Base-by-base conservation (phyloP, 2,329 filamentous ascomycete genomes). In the Fusarium neocosmosporiellum region DNA sequence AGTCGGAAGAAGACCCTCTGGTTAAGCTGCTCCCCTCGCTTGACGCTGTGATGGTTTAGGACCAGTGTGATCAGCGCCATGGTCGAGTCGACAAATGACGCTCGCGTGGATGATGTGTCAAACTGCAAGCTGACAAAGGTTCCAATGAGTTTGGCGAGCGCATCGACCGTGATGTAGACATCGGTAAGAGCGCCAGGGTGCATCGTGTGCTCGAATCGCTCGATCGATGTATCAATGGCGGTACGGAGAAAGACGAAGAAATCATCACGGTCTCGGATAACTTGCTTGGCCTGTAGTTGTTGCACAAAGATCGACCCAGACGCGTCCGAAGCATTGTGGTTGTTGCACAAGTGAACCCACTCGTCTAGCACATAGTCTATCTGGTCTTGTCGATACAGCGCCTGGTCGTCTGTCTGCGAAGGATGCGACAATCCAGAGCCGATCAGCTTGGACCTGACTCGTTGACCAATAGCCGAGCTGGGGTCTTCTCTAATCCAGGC, bases 321-420 rank as follows among this genome's bases (percentile, higher is more conserved):
- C 78, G 92, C 93, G 70, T 94, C 92, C 5, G 92, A 91, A 5
- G 92, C 90, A 74, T 92, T 90, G n/a, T 91, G 88, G 76, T 94
- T 94, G 81, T 93, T 93, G 83, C 88, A 92, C 9, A 98, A 88
- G 67, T 92, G 91, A 31, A 96, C 89, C 96, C 96, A 99, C 83
- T 99, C 96, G 48, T 96, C 95, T 78, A 99, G 98, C 22, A 98
- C 88, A 79, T 99, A 98, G 76, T 97, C 94, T 83, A 97, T 90
- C 80, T 98, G 94, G 70, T 97, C 94, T 70, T 91, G 90, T 74
- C 91, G 91, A 16, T 34, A 89, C 86, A 41, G 84, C 81, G 41
- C 63, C 34, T 78, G 75, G 58, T 90, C 87, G 65, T 92, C 89
- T 24, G 81, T 72, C 87, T 69, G 80, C 70, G 79, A 72, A 9